Evolutionary conservation across 2,329 filamentous ascomycete species (phyloP).

Genomic region (Scolecobasidium constrictum): DNA sequence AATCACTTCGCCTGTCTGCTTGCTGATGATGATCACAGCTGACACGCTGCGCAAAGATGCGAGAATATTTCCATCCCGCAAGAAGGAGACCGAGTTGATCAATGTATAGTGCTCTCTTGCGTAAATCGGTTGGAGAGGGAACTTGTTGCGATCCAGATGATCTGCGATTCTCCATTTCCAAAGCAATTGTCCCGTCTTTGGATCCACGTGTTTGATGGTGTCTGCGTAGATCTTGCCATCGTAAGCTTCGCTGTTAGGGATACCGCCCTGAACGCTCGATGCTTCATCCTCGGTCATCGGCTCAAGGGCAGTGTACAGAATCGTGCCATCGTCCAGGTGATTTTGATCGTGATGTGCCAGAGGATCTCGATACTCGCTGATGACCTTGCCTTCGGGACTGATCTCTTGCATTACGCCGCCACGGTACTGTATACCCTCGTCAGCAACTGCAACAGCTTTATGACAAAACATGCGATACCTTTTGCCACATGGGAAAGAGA

Average conservation of each 20-base stretch:
- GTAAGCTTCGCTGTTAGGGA: conserved; percentile 28
- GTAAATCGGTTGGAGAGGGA: conserved; percentile 29
- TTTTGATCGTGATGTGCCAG: conserved; percentile 36
- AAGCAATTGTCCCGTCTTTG: conserved; percentile 26
- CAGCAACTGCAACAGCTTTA: neutral
- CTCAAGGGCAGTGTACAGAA: conserved; percentile 34
- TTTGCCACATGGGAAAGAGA: conserved; percentile 34
- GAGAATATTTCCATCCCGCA: conserved; percentile 31
- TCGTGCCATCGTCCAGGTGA: conserved; percentile 30
- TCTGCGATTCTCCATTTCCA: conserved; percentile 36
- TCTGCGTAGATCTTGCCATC: conserved; percentile 30
- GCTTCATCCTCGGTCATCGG: conserved; percentile 26
- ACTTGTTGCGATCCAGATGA: conserved; percentile 26
- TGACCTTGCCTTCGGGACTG: conserved; percentile 25
- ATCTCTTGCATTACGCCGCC: conserved; percentile 36
- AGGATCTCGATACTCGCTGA: conserved; percentile 30
- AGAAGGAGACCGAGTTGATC: conserved; percentile 32
- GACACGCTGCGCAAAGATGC: conserved; percentile 32
- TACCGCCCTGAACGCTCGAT: conserved; percentile 27
- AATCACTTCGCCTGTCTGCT: conserved; percentile 28
- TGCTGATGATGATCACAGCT: conserved; percentile 31
- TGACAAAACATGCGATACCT: conserved; percentile 17
- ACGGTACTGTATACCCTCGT: conserved; percentile 22
- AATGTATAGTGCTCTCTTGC: conserved; percentile 34
- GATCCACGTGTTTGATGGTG: conserved; percentile 31